phyloP scores from a whole-genome alignment of 345 rosid genomes.

The Eucalyptus fibrosa region DNA sequence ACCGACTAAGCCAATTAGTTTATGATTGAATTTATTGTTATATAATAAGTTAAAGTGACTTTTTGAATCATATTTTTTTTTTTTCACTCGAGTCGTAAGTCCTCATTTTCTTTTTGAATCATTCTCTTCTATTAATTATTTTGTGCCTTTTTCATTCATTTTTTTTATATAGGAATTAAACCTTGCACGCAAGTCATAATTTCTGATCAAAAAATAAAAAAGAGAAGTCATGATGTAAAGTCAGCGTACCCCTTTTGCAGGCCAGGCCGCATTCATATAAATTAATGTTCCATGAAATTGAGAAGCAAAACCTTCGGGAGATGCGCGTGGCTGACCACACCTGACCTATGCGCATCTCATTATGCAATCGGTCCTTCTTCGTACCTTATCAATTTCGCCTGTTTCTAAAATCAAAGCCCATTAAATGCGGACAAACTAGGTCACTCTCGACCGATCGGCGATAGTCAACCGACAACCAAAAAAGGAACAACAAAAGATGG shows the following conservation, averaged over 20 bases:
- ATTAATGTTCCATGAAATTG: not conserved
- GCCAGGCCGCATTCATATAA: not conserved
- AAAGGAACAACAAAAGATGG: not conserved
- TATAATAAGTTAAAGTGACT: too few species aligned
- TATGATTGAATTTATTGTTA: too few species aligned
- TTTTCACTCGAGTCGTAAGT: too few species aligned
- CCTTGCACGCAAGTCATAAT: not conserved
- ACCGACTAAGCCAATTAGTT: rapidly evolving
- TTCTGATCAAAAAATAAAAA: too few species aligned
- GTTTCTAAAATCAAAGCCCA: not conserved
- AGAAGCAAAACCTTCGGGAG: not conserved
- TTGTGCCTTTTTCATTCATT: not conserved
- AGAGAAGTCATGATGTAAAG: not conserved
- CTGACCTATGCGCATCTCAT: not conserved
- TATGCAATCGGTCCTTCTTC: not conserved
- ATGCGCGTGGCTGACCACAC: not conserved
- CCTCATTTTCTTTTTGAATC: too few species aligned
- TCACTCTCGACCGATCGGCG: not conserved
- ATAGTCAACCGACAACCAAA: not conserved
- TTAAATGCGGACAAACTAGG: not conserved
- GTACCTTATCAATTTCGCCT: not conserved
- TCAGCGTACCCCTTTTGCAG: not conserved
- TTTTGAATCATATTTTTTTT: too few species aligned
- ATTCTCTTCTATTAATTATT: not conserved
- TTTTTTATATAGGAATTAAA: not conserved